Evolutionary conservation across 73 alveolate species (phyloP), one percentile per base, ranked within the genome.

Genomic region (Stentor roeselii): DNA sequence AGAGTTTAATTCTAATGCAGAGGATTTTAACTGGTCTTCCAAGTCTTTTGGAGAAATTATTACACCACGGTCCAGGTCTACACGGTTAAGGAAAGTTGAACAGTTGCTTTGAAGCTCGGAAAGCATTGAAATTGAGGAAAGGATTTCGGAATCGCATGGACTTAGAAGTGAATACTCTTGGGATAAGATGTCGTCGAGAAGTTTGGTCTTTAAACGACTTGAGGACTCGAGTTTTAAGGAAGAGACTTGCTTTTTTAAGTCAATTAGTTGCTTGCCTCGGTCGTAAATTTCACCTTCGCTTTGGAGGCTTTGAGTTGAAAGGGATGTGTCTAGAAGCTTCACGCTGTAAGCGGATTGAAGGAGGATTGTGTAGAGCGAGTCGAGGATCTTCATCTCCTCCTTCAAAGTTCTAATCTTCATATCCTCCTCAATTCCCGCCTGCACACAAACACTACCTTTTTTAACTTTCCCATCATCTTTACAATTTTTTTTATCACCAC

Each of bases 331-430:
- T 21, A 32, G 41, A n/a, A 67, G 37, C 27, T 32, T 21, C 27
- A 30, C 27, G 21, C 42, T 40, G 34, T 67, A 67, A 32, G 80
- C 80, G 15, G 42, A 67, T 34, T 67, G 80, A 67, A 21, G 37
- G 0, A 67, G 37, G 14, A 67, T 67, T 67, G 80, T 30, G 11
- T 67, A 32, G 21, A 30, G 80, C 27, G 34, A 34, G 34, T 67
- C 80, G 27, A 67, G 37, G 41, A 27, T 67, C 34, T 67, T 67
- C 80, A 67, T 21, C 80, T 67, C 80, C n/a, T n/a, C 41, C 41
- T 67, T 67, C 27, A 67, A 21, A 67, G 80, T 67, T 32, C 41
- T 67, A 11, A 67, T 40, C 21, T 50, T 50, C 67, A 6, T 21
- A 50, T 6, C 21, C 67, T 50, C 67, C 6, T 50, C 67, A 50